Conservation (phyloP, 2,329 filamentous ascomycete species). For the Colletotrichum melonis region DNA sequence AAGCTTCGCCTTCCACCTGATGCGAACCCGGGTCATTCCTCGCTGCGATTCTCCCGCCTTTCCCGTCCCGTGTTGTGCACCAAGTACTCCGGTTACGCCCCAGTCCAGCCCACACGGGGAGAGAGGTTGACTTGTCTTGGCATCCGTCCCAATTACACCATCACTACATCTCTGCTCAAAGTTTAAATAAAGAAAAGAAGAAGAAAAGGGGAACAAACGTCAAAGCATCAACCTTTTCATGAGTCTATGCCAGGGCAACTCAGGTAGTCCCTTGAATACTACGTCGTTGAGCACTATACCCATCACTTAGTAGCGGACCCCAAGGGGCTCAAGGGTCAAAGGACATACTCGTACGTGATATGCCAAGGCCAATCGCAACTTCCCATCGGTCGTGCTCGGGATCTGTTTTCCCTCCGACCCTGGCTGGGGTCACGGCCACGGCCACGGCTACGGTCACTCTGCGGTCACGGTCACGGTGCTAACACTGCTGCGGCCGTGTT, state of each 20-base stretch:
- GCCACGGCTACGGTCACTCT: background rate
- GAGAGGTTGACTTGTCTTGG: slow-evolving; percentile 1
- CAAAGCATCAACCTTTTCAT: no score
- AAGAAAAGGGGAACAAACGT: no score
- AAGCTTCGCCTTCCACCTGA: slow-evolving; percentile 19
- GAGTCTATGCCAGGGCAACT: no score
- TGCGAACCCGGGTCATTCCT: slow-evolving; percentile 7
- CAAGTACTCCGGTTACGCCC: background rate
- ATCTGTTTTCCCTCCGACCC: background rate
- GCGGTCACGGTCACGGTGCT: background rate
- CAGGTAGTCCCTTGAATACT: no score
- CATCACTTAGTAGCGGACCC: no score
- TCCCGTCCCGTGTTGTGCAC: slow-evolving; percentile 20
- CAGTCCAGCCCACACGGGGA: background rate
- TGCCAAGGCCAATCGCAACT: background rate
- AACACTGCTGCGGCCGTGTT: no score
- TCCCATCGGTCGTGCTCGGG: slow-evolving; percentile 2
- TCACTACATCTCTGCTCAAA: background rate
- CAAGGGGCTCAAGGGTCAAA: no score
- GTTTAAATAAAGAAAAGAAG: background rate
- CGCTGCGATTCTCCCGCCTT: slow-evolving; percentile 18
- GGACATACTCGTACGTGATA: no score
- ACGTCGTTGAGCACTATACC: no score
- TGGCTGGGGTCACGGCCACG: background rate
- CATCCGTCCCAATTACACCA: background rate